A percentile compares a stretch with the other conserved stretches of the same genome.
Evolutionary conservation across 306 rosid species (phyloP).

Genomic region (Ochetophila trinervis): DNA sequence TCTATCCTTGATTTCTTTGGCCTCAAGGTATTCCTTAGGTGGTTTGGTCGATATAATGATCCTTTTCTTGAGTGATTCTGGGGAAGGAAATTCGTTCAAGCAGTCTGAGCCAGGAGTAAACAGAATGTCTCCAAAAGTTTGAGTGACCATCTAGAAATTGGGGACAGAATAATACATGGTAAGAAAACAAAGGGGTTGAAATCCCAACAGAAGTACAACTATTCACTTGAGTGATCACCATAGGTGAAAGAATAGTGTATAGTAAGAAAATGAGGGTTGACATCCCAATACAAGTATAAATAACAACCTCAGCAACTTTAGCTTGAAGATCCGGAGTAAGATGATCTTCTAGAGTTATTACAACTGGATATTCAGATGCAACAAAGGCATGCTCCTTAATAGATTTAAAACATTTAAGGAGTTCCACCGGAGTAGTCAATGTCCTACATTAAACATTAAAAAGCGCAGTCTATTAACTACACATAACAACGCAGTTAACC

Average conservation of each 20-base stretch:
- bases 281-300: constrained; percentile 1
- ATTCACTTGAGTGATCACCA: constrained; percentile 49
- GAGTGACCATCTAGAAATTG: constrained; percentile 64
- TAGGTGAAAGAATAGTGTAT: constrained; percentile 22
- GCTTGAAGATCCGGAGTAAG: constrained; percentile 93
- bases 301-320: constrained; percentile 78
- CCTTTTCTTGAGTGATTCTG: constrained; percentile 71
- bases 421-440: constrained; percentile 90
- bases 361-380: constrained; percentile 85
- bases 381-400: constrained; percentile 78
- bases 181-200: constrained; percentile 18
- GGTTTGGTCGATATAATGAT: constrained; percentile 96
- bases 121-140: constrained; percentile 73
- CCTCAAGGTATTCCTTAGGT: constrained; percentile 89
- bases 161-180: constrained; percentile 23
- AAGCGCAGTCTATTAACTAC: constrained; percentile 13
- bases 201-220: background rate
- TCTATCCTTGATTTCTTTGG: constrained; percentile 55
- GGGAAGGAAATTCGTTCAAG: constrained; percentile 86
- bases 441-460: constrained; percentile 47
- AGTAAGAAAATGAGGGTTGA: constrained; percentile 17
- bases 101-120: constrained; percentile 65
- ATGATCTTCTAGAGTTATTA: constrained; percentile 93
- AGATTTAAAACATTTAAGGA: constrained; percentile 75
- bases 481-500: no score